Base-by-base conservation (phyloP, 805 yeast species). In the Candida succiphila region DNA sequence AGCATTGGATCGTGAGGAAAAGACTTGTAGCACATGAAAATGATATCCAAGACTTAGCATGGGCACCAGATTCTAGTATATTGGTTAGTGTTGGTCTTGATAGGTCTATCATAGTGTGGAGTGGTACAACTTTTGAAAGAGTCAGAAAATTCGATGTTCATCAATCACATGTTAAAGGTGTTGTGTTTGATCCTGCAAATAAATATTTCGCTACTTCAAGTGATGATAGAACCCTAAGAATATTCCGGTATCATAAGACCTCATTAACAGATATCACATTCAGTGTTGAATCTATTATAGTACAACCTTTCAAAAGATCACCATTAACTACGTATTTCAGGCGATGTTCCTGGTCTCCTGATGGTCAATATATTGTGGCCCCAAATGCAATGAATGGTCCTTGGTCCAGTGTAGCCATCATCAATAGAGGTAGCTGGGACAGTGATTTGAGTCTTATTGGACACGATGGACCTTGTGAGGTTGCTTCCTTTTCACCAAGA, bases 141-240 rank as follows among this genome's bases (percentile, higher is more conserved):
- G 74, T 89, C 36, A 86, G 85, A 52, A 63, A 95, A 22, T 83
- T 86, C 46, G 96, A 89, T 49, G 79, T 87, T 17, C 98, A 92
- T 54, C 94, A 86, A 51, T 83, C 95, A 2, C 89, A 84, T 60
- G 96, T 92, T 19, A 92, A 92, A 56, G 97, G 98, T 37, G 84
- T 92, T 10, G 89, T 89, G 2, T 92, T 92, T 56, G 99, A 92
- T 53, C 99, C 99, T 1, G 98, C 98, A 3, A 87, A 87, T 55
- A 92, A 92, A 59, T 92, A 86, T 55, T 92, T 92, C 61, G 96
- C 95, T 7, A 89, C 99, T 0, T 88, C 94, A 17, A 83, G 95
- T 2, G 99, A 92, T 57, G 99, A 92, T 57, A 67, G 98, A 49
- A 81, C 96, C 0, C 77, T 89, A 31, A 70, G 94, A 37, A 75